Evolutionary conservation across 345 rosid species (phyloP).

Genomic region (Hibiscus syriacus): DNA sequence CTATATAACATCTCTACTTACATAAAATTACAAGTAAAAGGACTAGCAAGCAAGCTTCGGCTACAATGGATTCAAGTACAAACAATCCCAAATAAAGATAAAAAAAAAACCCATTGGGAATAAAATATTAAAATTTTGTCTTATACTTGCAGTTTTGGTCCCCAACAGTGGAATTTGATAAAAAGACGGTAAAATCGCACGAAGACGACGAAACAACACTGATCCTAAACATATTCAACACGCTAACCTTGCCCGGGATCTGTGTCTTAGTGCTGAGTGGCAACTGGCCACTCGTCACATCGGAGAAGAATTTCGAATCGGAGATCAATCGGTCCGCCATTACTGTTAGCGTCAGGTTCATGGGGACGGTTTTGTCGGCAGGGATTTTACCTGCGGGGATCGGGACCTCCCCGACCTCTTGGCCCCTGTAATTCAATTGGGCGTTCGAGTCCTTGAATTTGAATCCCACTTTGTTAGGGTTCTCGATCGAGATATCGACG

Average conservation of each 20-base stretch:
- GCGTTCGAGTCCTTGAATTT: conserved; percentile 42
- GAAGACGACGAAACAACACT: conserved; percentile 36
- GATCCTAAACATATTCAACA: conserved; percentile 39
- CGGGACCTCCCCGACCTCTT: conserved; percentile 56
- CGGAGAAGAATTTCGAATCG: conserved; percentile 27
- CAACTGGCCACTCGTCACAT: conserved; percentile 30
- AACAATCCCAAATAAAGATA: not conserved
- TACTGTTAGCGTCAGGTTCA: conserved; percentile 54
- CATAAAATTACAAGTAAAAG: not conserved
- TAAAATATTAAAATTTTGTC: conserved; percentile 38
- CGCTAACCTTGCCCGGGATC: conserved; percentile 51
- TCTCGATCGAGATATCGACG: conserved; percentile 43
- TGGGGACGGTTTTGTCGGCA: conserved; percentile 29
- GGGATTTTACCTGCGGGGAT: conserved; percentile 47
- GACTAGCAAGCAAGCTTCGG: not conserved
- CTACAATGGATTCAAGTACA: not conserved
- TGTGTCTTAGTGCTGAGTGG: conserved; percentile 36
- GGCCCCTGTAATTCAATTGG: conserved; percentile 49
- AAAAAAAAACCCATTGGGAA: no score
- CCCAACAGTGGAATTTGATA: conserved; percentile 34
- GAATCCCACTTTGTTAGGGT: conserved; percentile 70
- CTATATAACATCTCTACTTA: no score
- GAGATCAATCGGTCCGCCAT: conserved; percentile 60
- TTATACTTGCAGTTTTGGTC: conserved; percentile 51
- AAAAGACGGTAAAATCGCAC: conserved; percentile 45